Percentiles rank a stretch among this genome's conserved stretches.
phyloP scores from a whole-genome alignment of 2,329 filamentous ascomycete species.

The Colletotrichum cereale region DNA sequence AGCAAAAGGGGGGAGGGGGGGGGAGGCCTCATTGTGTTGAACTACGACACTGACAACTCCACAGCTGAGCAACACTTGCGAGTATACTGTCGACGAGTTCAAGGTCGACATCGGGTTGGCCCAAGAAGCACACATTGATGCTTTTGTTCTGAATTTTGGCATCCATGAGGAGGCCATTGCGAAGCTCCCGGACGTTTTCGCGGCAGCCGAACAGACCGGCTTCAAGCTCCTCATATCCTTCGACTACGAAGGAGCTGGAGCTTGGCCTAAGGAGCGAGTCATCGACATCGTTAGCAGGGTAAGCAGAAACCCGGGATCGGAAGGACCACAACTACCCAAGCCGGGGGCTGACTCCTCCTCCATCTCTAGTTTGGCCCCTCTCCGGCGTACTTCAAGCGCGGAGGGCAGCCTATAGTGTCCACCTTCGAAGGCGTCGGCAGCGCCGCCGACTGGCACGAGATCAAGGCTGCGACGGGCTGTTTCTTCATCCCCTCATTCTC shows the following conservation, averaged over 20 bases:
- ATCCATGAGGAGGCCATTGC: conserved; percentile 39
- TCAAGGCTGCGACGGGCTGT: conserved; percentile 54
- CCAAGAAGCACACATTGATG: conserved; percentile 39
- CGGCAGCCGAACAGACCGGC: conserved; percentile 31
- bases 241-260: conserved; percentile 37
- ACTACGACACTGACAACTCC: background rate
- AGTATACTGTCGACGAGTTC: conserved; percentile 34
- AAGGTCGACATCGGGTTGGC: conserved; percentile 35
- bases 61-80: conserved; percentile 39
- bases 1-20: too few relatives aligned
- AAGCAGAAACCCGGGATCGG: background rate
- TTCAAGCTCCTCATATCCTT: conserved; percentile 40
- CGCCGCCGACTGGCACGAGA: conserved; percentile 56
- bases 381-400: conserved; percentile 42
- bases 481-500: conserved; percentile 62
- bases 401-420: conserved; percentile 51
- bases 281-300: conserved; percentile 33
- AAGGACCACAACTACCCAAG: background rate
- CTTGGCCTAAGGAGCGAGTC: conserved; percentile 34
- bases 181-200: conserved; percentile 33
- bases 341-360: background rate
- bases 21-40: background rate
- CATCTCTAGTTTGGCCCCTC: conserved; percentile 7
- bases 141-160: conserved; percentile 37
- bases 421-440: conserved; percentile 59